Base-by-base conservation (phyloP, 2,329 filamentous ascomycete genomes). In the Talaromyces sp. region DNA sequence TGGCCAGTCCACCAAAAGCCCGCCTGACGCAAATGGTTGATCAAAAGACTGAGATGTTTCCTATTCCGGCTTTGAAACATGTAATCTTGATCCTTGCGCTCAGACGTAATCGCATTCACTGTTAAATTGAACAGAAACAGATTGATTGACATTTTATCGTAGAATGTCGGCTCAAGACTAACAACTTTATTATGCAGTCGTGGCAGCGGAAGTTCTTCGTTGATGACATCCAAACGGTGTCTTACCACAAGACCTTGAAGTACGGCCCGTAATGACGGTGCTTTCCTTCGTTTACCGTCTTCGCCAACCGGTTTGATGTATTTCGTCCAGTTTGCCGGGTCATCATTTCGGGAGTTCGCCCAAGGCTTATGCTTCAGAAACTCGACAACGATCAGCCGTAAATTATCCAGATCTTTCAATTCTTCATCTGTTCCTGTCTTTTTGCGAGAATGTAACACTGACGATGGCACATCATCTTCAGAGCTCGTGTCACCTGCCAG, bases 1-100 rank as follows among this genome's bases (percentile, higher is more conserved):
- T 90, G 93, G 57, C 93, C 93, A 0, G 89, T 89, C 78, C 91
- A 93, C 75, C 94, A 96, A 73, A 97, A 96, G 58, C 90, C 92
- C 7, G 91, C 89, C 72, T 95, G 90, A 19, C 92, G 87, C 52
- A 97, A 76, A 72, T 97, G 97, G 63, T 84, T 85, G 4, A 96
- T 89, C 2, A 96, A 80, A 62, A 86, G 82, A 31, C 88, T 79
- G 13, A 96, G 80, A 45, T 84, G 83, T 67, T 87, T 89, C 35
- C 85, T 81, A 70, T 93, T 93, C 13, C 85, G 87, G 0, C 86
- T 85, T 70, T 97, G 90, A 70, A 97, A 97, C 68, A 98, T 89
- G 73, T 97, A 97, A 74, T 97, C 93, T 63, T 86, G 82, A 70
- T 94, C 94, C 0, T 85, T 87, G 11, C 93, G 84, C 73, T 97